Conservation (phyloP, 1,284 basidiomycete species). For the Sphagnurus paluster region DNA sequence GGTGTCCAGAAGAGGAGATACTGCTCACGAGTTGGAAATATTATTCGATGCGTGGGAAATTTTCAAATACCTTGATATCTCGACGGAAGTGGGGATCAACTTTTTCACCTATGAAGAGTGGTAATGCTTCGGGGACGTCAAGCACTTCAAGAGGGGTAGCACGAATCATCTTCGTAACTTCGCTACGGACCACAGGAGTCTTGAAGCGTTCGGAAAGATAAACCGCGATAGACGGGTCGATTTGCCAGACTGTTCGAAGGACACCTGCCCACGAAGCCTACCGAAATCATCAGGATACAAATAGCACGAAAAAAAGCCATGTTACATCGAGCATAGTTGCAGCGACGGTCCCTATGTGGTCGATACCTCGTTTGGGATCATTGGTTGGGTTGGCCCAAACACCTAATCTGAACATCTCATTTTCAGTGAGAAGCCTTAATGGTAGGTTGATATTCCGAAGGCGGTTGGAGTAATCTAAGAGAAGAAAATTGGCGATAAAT, state of each 20-base stretch:
- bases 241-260: constrained; percentile 79
- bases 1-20: constrained; percentile 88
- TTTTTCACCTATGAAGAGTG: constrained; percentile 77
- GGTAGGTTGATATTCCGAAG: constrained; percentile 71
- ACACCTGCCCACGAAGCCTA: constrained; percentile 72
- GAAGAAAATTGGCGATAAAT: constrained; percentile 10
- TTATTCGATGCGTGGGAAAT: not conserved
- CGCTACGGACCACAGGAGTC: constrained; percentile 56
- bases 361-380: constrained; percentile 67
- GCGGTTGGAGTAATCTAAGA: constrained; percentile 54
- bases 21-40: constrained; percentile 37
- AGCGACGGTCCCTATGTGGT: constrained; percentile 60
- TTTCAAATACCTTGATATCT: constrained; percentile 69
- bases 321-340: constrained; percentile 61
- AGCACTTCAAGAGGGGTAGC: constrained; percentile 73
- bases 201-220: constrained; percentile 89
- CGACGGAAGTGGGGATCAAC: constrained; percentile 56
- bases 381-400: constrained; percentile 93
- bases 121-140: constrained; percentile 78
- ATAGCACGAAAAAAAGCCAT: not conserved
- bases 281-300: constrained; percentile 7
- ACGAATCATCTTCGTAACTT: constrained; percentile 77
- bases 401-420: constrained; percentile 82
- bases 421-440: constrained; percentile 83
- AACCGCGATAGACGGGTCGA: constrained; percentile 82